Base-by-base conservation (phyloP, 768 basidiomycete species). In the Russula griseocarnosa region DNA sequence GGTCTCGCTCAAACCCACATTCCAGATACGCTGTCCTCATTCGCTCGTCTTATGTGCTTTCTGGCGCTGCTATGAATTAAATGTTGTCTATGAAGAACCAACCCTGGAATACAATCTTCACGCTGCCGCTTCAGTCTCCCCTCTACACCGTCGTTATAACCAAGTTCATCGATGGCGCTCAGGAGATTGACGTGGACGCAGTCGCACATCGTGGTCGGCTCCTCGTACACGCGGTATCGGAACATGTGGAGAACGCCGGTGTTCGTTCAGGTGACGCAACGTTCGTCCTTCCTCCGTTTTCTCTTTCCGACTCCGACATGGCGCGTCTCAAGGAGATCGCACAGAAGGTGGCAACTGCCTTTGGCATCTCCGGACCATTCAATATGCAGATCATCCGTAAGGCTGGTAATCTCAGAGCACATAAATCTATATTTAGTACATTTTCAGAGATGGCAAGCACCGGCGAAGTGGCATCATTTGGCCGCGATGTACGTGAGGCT, bases 61-160 rank as follows among this genome's bases (percentile, higher is more conserved):
- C 97, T 10, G 97, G 97, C 56, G 95, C 97, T 50, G 97, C 97
- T 18, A 99, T 99, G 97, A n/a, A n/a, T n/a, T n/a, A n/a, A 99
- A 97, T 75, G 95, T 98, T 46, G 93, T 98, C 24, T 90, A 89
- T 73, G 93, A 98, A 73, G 94, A 96, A 74, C 82, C 91, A 14
- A 78, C 85, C 18, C 82, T 99, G 40, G 90, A 96, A 68, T 88
- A 96, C 76, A 96, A 92, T 69, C 86, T 99, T 53, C 94, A 94
- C n/a, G 94, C 94, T 24, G 97, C 97, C 16, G 94, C 96, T 36
- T 86, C 88, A 51, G 97, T 98, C 60, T 98, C 97, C 1, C 94
- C 97, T 47, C 83, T 95, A 20, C 94, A 98, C 97, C 2, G 96
- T 98, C 70, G 97, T 99, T 72, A 87, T 99, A 76, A 94, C 96